Conservation (phyloP, 148 eudicot species). For the Pouteria glomerata region DNA sequence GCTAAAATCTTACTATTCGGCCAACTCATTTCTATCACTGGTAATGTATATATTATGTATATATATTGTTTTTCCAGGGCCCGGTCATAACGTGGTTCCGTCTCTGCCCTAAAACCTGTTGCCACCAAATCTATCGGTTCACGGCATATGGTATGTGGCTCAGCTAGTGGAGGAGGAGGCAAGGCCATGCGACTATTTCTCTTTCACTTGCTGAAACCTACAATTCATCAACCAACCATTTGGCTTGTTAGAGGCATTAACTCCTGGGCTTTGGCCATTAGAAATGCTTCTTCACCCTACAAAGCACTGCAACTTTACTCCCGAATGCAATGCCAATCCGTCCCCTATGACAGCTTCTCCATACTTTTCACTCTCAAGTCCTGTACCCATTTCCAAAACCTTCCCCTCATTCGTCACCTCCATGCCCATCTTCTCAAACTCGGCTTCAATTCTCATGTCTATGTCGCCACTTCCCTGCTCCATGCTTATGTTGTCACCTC, state of each 20-base stretch:
- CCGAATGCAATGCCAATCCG: conserved; percentile 31
- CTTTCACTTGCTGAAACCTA: conserved; percentile 11
- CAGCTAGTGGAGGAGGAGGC: no score
- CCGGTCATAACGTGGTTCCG: no score
- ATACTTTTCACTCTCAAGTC: conserved; percentile 36
- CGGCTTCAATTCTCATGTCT: conserved; percentile 31
- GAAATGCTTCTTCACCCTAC: conserved; percentile 31
- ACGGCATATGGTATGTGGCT: no score
- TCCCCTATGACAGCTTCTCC: conserved; percentile 26
- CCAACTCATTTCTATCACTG: no score
- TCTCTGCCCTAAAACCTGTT: no score
- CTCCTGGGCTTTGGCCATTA: conserved; percentile 27
- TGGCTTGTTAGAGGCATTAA: conserved; percentile 9
- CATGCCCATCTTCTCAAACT: conserved; percentile 37
- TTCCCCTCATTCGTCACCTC: conserved; percentile 25
- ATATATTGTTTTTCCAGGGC: no score
- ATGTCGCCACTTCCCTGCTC: conserved; percentile 32
- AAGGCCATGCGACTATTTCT: conserved; percentile 6
- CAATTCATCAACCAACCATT: not conserved
- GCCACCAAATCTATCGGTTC: no score
- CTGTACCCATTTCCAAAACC: conserved; percentile 18
- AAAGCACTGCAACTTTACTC: conserved; percentile 29
- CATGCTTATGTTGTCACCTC: conserved; percentile 12
- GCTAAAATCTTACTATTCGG: no score
- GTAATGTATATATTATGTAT: no score